Evolutionary conservation across 495 filamentous ascomycete species (phyloP).

Genomic region (Cryomyces minteri): DNA sequence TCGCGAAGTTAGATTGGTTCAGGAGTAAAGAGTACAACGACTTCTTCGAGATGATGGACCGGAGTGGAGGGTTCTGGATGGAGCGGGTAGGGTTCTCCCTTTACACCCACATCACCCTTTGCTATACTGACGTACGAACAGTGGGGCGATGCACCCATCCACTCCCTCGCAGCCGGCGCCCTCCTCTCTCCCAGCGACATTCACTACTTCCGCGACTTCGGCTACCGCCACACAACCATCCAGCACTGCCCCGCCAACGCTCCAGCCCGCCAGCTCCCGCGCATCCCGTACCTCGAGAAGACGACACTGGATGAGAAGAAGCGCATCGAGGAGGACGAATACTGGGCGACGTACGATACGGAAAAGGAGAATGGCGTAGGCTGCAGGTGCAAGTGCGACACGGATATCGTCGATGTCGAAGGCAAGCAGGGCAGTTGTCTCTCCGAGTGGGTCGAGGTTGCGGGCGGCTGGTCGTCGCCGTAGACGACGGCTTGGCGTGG

Average conservation of each 20-base stretch:
- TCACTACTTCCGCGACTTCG: constrained; percentile 99
- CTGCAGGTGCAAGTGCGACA: constrained; percentile 92
- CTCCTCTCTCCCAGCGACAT: constrained; percentile 70
- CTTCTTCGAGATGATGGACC: constrained; percentile 99
- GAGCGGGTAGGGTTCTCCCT: constrained; percentile 53
- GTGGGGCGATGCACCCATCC: constrained; percentile 98
- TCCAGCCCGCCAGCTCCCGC: constrained; percentile 68
- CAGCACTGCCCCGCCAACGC: constrained; percentile 98
- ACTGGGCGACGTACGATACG: constrained; percentile 77
- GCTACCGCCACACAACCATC: constrained; percentile 95
- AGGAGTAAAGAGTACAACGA: constrained; percentile 92
- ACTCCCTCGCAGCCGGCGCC: constrained; percentile 87
- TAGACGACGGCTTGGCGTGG: constrained; percentile 3
- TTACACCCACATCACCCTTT: constrained; percentile 1
- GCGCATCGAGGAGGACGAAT: constrained; percentile 85
- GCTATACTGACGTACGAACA: constrained; percentile 24
- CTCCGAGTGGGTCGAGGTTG: constrained; percentile 93
- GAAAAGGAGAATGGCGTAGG: constrained; percentile 94
- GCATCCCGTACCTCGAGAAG: constrained; percentile 65
- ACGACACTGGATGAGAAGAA: constrained; percentile 74
- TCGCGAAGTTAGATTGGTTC: constrained; percentile 88
- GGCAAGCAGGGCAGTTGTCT: constrained; percentile 92
- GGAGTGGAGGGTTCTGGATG: constrained; percentile 96
- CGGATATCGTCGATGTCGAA: constrained; percentile 96
- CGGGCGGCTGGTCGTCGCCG: constrained; percentile 79